Evolutionary conservation across 2,329 filamentous ascomycete species (phyloP).

Genomic region (Verticillium zaregamsianum): DNA sequence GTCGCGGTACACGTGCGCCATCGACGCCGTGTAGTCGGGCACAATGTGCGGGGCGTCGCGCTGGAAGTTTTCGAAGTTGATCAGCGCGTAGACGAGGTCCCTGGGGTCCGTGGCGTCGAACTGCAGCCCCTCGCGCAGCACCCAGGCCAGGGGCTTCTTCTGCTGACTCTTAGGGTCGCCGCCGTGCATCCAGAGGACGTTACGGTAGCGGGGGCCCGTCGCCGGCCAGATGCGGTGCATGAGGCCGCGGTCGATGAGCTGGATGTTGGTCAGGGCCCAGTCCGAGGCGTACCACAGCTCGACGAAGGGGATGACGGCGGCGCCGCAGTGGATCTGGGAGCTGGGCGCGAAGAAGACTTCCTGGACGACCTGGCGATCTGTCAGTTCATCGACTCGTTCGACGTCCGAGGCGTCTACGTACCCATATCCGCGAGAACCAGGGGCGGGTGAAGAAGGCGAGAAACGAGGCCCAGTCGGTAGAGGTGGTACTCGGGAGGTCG

Average conservation of each 20-base stretch:
- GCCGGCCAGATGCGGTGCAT: neutral
- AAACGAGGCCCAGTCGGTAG: neutral
- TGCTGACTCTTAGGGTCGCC: neutral
- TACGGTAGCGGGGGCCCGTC: neutral
- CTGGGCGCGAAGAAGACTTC: conserved; percentile 15
- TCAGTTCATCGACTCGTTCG: neutral
- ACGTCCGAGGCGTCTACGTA: neutral
- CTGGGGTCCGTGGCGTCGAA: conserved; percentile 11
- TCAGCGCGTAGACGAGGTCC: conserved; percentile 14
- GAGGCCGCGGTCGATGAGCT: neutral
- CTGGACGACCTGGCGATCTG: conserved; percentile 11
- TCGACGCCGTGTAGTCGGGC: too few species aligned
- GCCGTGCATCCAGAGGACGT: neutral
- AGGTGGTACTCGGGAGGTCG: neutral
- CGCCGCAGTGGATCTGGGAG: neutral
- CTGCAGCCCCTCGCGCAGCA: neutral
- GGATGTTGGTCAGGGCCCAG: neutral
- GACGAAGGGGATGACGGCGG: neutral
- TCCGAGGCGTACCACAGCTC: neutral
- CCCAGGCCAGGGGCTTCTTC: neutral
- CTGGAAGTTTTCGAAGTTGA: too few species aligned
- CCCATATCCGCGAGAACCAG: conserved; percentile 20
- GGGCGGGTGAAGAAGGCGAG: neutral
- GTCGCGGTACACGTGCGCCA: too few species aligned
- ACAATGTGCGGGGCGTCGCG: too few species aligned